Conservation (phyloP, 2,329 filamentous ascomycete genomes). For the Colletotrichum neosansevieriae region DNA sequence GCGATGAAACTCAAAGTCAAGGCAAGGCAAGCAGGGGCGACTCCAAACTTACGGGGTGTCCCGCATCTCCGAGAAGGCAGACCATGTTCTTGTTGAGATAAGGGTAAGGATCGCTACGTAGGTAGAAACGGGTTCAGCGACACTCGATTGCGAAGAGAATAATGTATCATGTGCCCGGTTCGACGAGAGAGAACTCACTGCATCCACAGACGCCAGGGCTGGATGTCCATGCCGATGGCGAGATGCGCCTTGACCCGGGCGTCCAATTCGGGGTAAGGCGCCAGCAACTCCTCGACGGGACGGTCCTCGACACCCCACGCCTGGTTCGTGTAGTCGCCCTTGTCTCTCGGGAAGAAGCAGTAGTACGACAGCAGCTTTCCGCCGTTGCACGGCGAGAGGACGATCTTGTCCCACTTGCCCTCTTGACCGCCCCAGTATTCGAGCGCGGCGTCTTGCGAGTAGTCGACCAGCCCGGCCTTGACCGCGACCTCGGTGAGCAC, state of each 20-base stretch:
- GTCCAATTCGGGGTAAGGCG: conserved; percentile 71
- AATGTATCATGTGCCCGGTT: too few relatives aligned
- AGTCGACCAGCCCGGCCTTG: conserved; percentile 71
- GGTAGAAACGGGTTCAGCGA: neutral
- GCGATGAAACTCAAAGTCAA: neutral
- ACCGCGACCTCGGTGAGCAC: conserved; percentile 72
- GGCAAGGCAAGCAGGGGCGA: neutral
- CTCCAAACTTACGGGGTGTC: conserved; percentile 63
- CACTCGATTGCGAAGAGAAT: too few relatives aligned
- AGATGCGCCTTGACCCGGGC: conserved; percentile 68
- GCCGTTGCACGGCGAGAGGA: conserved; percentile 76
- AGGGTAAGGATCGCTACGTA: conserved; percentile 62
- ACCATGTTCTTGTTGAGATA: conserved; percentile 64
- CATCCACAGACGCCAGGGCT: conserved; percentile 75
- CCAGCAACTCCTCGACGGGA: conserved; percentile 69
- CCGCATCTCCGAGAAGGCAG: conserved; percentile 75
- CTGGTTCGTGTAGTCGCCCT: conserved; percentile 71
- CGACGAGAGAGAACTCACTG: conserved; percentile 53
- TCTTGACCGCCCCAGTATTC: conserved; percentile 80
- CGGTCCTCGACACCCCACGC: conserved; percentile 67
- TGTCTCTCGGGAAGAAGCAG: conserved; percentile 73
- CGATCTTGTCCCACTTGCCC: conserved; percentile 75
- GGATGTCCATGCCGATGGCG: conserved; percentile 70
- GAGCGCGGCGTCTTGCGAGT: conserved; percentile 69
- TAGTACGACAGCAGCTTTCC: conserved; percentile 76